phyloP scores from a whole-genome alignment of 129 eudicot species.

The Scalesia atractyloides region DNA sequence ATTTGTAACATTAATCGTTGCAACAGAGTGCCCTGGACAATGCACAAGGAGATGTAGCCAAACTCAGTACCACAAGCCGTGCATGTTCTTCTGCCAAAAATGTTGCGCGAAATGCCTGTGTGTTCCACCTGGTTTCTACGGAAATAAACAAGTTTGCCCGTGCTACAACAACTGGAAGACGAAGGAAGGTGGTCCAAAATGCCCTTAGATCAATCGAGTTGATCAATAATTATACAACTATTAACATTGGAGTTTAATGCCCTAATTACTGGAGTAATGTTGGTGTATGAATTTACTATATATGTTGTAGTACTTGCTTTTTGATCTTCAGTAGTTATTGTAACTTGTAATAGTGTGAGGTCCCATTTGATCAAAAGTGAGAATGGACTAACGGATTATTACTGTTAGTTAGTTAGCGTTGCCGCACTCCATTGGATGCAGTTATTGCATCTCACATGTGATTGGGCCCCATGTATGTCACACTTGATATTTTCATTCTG shows the following conservation, averaged over 20 bases:
- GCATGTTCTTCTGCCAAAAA: constrained; percentile 86
- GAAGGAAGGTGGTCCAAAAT: constrained; percentile 83
- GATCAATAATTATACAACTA: background rate
- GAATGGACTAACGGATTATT: constrained; percentile 30
- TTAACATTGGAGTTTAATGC: background rate
- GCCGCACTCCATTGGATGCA: constrained; percentile 32
- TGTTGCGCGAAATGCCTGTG: constrained; percentile 81
- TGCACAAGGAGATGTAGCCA: constrained; percentile 76
- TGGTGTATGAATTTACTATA: background rate
- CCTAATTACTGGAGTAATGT: background rate
- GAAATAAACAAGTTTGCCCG: constrained; percentile 81
- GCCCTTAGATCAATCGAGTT: constrained; percentile 48
- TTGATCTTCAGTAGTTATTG: constrained; percentile 1
- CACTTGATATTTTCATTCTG: background rate
- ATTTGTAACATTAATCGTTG: background rate
- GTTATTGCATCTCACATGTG: constrained; percentile 28
- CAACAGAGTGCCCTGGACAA: constrained; percentile 68
- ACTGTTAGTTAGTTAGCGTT: constrained; percentile 18
- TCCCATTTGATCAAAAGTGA: constrained; percentile 37
- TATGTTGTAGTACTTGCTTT: background rate
- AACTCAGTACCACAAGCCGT: constrained; percentile 85
- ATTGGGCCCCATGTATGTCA: constrained; percentile 27
- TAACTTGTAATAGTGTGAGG: constrained; percentile 23
- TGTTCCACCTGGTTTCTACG: constrained; percentile 84
- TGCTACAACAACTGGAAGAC: constrained; percentile 99